Base-by-base conservation (phyloP, 169 alveolate species). In the Pseudocohnilembus persalinus region DNA sequence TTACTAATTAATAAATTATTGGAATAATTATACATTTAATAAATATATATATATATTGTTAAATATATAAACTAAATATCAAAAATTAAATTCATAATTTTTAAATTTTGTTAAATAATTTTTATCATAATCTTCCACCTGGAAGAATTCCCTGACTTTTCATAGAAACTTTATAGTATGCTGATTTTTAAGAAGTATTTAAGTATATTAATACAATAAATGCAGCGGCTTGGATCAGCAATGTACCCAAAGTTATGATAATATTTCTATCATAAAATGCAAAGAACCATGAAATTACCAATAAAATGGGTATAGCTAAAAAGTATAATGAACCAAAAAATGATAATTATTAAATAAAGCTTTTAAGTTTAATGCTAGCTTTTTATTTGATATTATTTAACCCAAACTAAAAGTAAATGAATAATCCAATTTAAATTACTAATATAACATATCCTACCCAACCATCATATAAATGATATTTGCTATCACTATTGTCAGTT, bases 381-480 rank as follows among this genome's bases (percentile, higher is more conserved):
- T 74, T 83, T 0, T 68, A 73, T 16, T 73, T 26, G n/a, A 90
- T 82, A 63, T 29, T 32, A 29, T 80, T 34, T 16, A 90, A 74
- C 32, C 90, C 89, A 76, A 80, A 82, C 1, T 72, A 26, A 74
- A 78, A 91, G 74, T 83, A 76, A 20, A 73, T 28, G 30, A 81
- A 78, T 26, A 90, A 35, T 30, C 83, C 88, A 24, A 91, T 28
- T 32, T 85, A 65, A 0, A 89, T n/a, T 0, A 89, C 29, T 25
- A 83, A 32, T 1, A 91, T 30, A 16, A 83, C 79, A 76, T 78
- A 72, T 1, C 94, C 94, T 31, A 81, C 80, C 34, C 85, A 74
- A 31, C 94, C 94, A 30, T 81, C 74, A 79, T 78, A 91, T 33
- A 84, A 89, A 84, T 91, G 94, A 83, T 82, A 91, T 75, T 91